Evolutionary conservation across 2,329 filamentous ascomycete species (phyloP), one percentile per base, ranked within the genome.

Genomic region (Aspergillus calidoustus): DNA sequence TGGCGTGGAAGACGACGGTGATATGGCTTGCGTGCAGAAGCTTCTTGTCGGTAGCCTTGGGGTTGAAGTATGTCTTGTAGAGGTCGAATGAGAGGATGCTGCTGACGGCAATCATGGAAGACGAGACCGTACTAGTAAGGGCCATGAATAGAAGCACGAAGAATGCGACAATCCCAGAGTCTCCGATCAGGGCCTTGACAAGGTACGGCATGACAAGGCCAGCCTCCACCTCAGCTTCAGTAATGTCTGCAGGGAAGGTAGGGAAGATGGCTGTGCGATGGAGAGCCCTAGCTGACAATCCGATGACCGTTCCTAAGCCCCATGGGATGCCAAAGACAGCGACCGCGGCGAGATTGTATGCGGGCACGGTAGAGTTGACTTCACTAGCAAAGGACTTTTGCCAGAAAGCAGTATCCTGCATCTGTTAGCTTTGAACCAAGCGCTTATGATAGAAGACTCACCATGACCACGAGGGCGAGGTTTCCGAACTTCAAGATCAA

Each of bases 61-160:
- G 80, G 60, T 83, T 80, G 72, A 83, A 74, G 62, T 84, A 84
- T 4, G 80, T 83, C 53, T 80, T 78, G 70, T 80, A 84, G n/a
- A 83, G 66, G 62, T 84, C 82, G 54, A 82, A 79, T 5, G 80
- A 81, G 7, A 84, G 70, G 48, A 84, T 83, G 59, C 79, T 81
- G 71, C 78, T 81, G 23, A 83, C 82, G 1, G 82, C 82, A 52
- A 84, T 84, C 75, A 83, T 80, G 4, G 77, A 80, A 0, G 82
- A 82, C 0, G 81, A 83, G 0, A 83, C 76, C 0, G 81, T 83
- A 55, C 78, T 81, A 0, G 82, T 84, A 28, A 84, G 66, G 4
- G 82, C 81, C 82, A 84, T 84, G 70, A 84, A 84, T 1, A 83
- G 70, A 7, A 84, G 71, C 0, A 84, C 74, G 17, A 84, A 77